Conservation (phyloP, 148 eudicot species). For the Bassia scoparia region DNA sequence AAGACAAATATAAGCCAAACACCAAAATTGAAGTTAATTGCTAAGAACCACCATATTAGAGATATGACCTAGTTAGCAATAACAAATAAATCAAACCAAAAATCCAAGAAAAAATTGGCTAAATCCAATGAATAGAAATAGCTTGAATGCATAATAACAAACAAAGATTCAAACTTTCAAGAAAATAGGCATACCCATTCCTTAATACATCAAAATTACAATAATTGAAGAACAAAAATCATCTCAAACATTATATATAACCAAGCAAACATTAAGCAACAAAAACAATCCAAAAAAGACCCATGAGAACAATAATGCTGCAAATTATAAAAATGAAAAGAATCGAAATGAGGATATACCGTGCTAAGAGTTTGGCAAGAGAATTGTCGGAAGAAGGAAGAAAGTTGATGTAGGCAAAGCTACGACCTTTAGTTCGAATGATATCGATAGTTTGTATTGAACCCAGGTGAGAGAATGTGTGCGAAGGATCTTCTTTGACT, state of each 20-base stretch:
- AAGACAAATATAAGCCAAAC: neutral
- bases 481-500: constrained; percentile 51
- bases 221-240: neutral
- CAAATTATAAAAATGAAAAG: neutral
- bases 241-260: neutral
- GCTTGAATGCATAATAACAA: too few relatives aligned
- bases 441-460: constrained; percentile 51
- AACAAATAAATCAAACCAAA: too few relatives aligned
- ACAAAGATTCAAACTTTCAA: too few relatives aligned
- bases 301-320: neutral
- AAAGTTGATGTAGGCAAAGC: constrained; percentile 82
- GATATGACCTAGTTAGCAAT: neutral
- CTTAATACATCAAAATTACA: neutral
- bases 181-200: neutral
- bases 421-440: constrained; percentile 67
- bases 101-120: too few relatives aligned
- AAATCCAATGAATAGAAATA: too few relatives aligned
- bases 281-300: neutral
- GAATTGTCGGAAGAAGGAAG: constrained; percentile 64
- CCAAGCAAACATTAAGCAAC: neutral
- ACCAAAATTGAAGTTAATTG: neutral
- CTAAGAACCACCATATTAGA: neutral
- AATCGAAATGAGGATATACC: constrained; percentile 30
- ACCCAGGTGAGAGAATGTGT: constrained; percentile 68
- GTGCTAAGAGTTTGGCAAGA: constrained; percentile 87